Base-by-base conservation (phyloP, 306 rosid genomes). In the Gleditsia sinensis region DNA sequence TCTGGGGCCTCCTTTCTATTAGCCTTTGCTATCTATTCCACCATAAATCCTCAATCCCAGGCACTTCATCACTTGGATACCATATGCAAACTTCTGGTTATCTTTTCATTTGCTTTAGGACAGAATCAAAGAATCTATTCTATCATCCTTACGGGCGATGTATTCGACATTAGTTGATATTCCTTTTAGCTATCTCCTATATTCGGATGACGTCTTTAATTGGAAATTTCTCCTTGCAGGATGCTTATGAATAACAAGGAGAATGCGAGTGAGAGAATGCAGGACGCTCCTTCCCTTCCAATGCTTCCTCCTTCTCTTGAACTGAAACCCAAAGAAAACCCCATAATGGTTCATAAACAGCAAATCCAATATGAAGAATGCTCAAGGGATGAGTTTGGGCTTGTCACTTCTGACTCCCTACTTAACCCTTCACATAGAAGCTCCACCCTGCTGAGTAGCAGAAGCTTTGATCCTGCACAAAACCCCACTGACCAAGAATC, bases 381-480 rank as follows among this genome's bases (percentile, higher is more conserved):
- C 43, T 63, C 84, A 8, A 83, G 86, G 83, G 56, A 81, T 2
- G 88, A 85, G 70, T 92, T 89, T 58, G 93, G 96, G 9, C 74
- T 86, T 5, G 86, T 86, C 57, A 49, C 90, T 68, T 78, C 89
- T 24, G 91, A 86, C 76, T 85, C 88, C 57, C 79, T 89, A n/a
- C 85, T 88, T n/a, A 85, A 86, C 83, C 90, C 91, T 27, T 87
- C 91, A 28, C 85, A 84, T 24, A 86, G 86, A 76, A 20, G 54
- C 20, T 27, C 86, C 46, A 80, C 81, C 46, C 8, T 86, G 49
- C 50, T 82, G 3, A 63, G 59, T n/a, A 68, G 69, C 34, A 43
- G 82, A 78, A 75, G 21, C 74, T 82, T 88, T n/a, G 83, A 86
- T 82, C 90, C 91, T 27, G 86, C 91, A 28, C 83, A 57, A 20